These are phyloP conservation scores for Ballota nigra DNA, from an alignment of 257 asterid genomes.

Conservation along the genomic window DNA sequence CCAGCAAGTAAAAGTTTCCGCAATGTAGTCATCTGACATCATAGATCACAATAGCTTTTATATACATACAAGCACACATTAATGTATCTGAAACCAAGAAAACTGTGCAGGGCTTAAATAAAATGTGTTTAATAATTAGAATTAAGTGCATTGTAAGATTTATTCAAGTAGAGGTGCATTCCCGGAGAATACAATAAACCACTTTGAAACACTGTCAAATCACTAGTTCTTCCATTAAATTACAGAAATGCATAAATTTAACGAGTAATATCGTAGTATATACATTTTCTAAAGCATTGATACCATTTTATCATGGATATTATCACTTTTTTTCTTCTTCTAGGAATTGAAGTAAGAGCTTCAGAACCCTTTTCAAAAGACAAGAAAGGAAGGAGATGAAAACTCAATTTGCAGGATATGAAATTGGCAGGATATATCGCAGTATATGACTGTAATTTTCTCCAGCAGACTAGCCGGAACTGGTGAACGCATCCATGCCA, in stretches of 20 bases:
- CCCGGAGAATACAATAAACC: not conserved
- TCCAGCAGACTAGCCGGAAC: not conserved
- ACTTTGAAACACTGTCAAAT: conserved; percentile 6
- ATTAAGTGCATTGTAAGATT: not conserved
- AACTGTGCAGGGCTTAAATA: not conserved
- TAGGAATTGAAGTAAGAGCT: not conserved
- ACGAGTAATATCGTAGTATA: not conserved
- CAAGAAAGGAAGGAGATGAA: not conserved
- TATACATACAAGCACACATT: not conserved
- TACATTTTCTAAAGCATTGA: not conserved
- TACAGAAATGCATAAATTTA: not conserved
- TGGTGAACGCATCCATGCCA: conserved; percentile 2
- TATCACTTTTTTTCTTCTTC: not conserved
- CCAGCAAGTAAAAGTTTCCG: conserved; percentile 91
- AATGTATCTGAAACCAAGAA: conserved; percentile 3
- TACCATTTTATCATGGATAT: conserved; percentile 9
- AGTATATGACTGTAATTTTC: not conserved
- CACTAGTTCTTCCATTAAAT: not conserved
- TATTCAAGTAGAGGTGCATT: not conserved
- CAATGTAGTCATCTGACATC: conserved; percentile 66
- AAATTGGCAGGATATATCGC: not conserved
- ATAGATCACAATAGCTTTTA: conserved; percentile 26
- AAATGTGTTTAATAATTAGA: not conserved
- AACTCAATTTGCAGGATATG: not conserved
- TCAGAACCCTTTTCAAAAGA: conserved; percentile 5